Evolutionary conservation across 805 yeast genomes (phyloP), one percentile per base, ranked within the genome.

Genomic region (Saccharomycodes ludwigii): DNA sequence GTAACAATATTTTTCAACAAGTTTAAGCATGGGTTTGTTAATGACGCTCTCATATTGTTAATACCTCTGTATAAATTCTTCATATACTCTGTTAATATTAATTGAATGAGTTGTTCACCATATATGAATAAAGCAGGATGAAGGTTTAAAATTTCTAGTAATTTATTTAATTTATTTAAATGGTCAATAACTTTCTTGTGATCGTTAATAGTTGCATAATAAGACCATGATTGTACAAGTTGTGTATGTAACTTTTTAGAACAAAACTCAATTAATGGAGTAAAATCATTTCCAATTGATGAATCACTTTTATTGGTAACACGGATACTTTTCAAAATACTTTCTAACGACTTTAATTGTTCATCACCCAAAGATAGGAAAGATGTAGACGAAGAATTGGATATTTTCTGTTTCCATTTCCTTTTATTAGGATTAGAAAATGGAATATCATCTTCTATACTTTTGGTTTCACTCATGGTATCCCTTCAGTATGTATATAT

Each of bases 31-130:
- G 91, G 79, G 33, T 69, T 72, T 0, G 86, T 72, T 1, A 66
- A 47, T 1, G 70, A 60, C 0, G 80, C 71, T 39, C 75, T 69
- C 38, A 64, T 53, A 33, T 71, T 66, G 37, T 66, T 68, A 24
- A 85, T 57, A 12, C 79, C 74, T 42, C 93, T 62, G 52, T 79
- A 81, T 3, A 85, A 57, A 6, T 73, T 66, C 42, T 76, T 80
- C 26, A 67, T 49, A 47, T 80, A 71, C 29, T 63, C 65, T 1
- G 63, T 56, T 7, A 84, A 49, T 3, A 85, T 55, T 10, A 66
- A 66, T 31, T 63, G 64, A 34, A 76, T 50, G 18, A 53, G 16
- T 25, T 25, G 18, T 30, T 31, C 32, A 15, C 56, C 57, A 27
- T 40, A 37, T 18, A 38, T 47, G 2, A 41, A 23, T 11, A 43